Conservation (phyloP, 192 early-diverging fungal species). For the Linnemannia elongata region DNA sequence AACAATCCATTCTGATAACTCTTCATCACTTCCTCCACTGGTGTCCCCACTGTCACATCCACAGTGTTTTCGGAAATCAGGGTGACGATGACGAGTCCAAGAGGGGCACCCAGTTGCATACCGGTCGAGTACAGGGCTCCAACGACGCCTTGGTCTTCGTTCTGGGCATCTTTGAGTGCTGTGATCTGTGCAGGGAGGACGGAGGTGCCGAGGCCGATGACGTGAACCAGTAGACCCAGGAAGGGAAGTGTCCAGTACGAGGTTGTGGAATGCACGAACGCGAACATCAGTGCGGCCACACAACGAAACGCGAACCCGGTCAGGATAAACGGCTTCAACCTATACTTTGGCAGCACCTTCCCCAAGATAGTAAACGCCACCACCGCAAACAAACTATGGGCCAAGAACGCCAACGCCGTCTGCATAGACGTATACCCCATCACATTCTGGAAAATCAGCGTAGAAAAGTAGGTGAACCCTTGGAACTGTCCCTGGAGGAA, state of each 20-base stretch:
- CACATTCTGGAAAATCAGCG: slow-evolving; percentile 63
- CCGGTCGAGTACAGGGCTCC: slow-evolving; percentile 55
- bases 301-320: slow-evolving; percentile 23
- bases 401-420: slow-evolving; percentile 59
- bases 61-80: slow-evolving; percentile 51
- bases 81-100: slow-evolving; percentile 54
- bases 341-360: slow-evolving; percentile 52
- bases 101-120: slow-evolving; percentile 49
- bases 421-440: slow-evolving; percentile 57
- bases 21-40: slow-evolving; percentile 29
- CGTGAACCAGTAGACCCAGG: slow-evolving; percentile 42
- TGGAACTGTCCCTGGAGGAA: slow-evolving; percentile 57
- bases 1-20: slow-evolving; percentile 49
- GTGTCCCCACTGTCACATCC: not conserved
- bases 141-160: slow-evolving; percentile 52
- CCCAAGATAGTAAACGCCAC: slow-evolving; percentile 45
- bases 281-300: slow-evolving; percentile 42
- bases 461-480: slow-evolving; percentile 57
- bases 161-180: slow-evolving; percentile 46
- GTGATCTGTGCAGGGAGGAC: slow-evolving; percentile 47
- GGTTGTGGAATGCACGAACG: slow-evolving; percentile 21
- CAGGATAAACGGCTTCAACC: slow-evolving; percentile 40
- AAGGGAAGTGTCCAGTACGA: slow-evolving; percentile 56
- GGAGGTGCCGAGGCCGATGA: slow-evolving; percentile 33
- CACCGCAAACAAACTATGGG: slow-evolving; percentile 54